These are phyloP conservation scores for Gamarada debralockiae DNA, from an alignment of 495 filamentous ascomycete species.

Conservation along the genomic window DNA sequence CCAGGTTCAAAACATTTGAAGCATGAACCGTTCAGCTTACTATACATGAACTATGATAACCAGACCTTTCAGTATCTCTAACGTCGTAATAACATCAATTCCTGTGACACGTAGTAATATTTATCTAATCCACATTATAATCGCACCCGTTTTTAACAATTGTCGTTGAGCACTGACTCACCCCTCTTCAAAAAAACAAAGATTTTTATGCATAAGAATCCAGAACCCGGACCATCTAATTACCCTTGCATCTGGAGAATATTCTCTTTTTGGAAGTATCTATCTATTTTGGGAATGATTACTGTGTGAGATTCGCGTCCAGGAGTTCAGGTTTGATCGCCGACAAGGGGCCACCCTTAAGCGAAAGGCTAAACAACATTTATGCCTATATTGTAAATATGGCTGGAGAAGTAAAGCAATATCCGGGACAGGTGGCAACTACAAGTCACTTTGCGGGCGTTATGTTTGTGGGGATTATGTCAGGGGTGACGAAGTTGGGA, in stretches of 20 bases:
- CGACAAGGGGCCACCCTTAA: too few species aligned
- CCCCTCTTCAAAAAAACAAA: neutral
- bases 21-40: too few species aligned
- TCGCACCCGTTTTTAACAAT: too few species aligned
- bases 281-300: neutral
- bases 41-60: too few species aligned
- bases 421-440: neutral
- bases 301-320: neutral
- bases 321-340: neutral
- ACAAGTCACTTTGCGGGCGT: neutral
- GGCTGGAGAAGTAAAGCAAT: neutral
- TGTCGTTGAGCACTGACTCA: neutral
- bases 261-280: neutral
- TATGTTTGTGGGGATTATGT: neutral
- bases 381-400: neutral
- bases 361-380: neutral
- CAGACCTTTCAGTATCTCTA: too few species aligned
- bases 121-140: too few species aligned
- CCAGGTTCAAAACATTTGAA: too few species aligned
- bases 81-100: too few species aligned
- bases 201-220: too few species aligned
- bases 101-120: too few species aligned
- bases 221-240: neutral
- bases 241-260: neutral
- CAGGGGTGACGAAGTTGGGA: neutral